Evolutionary conservation across 352 stramenopile genomes (phyloP), one percentile per base, ranked within the genome.

Genomic region (Globisporangium middletonii): DNA sequence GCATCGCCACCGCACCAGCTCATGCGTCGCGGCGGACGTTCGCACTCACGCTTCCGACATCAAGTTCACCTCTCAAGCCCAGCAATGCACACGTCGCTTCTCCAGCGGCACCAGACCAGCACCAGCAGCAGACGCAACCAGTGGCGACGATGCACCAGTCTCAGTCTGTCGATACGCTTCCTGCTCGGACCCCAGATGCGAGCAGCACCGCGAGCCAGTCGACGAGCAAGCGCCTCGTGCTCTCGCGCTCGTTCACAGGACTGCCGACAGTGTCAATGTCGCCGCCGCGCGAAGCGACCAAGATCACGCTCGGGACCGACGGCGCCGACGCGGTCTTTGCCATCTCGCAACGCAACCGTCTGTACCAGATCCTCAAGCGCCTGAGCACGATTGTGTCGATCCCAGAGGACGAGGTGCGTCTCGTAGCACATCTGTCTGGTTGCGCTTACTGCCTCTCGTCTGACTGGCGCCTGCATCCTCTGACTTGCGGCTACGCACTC

Each of bases 321-420:
- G 74, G 74, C 9, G 63, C 59, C 12, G 62, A 57, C 1, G 58
- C 66, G 2, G 68, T 59, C 16, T 65, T 91, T 18, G 69, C 71
- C 0, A 54, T 82, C 46, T 91, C 81, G 0, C 71, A 88, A 33
- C 68, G 75, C 28, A 72, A 75, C 46, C 73, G 71, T 13, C 53
- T 91, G 41, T 91, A 91, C 60, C 71, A 84, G 50, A 78, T 83
- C 46, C 67, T 91, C 35, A 83, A 87, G 47, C 74, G 69, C 4
- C 57, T 91, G 50, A 83, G 67, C 45, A 59, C 67, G 0, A 50
- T 83, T n/a, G 57, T 81, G 11, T 33, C 58, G 0, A 62, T 91
- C 41, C 61, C 63, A 47, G 81, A 91, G 60, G 73, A 89, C 42
- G 71, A 91, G 55, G 78, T 86, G 52, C 30, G 67, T 58, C 7